phyloP scores from a whole-genome alignment of 108 stramenopile species.

The Cyclotella sp. region DNA sequence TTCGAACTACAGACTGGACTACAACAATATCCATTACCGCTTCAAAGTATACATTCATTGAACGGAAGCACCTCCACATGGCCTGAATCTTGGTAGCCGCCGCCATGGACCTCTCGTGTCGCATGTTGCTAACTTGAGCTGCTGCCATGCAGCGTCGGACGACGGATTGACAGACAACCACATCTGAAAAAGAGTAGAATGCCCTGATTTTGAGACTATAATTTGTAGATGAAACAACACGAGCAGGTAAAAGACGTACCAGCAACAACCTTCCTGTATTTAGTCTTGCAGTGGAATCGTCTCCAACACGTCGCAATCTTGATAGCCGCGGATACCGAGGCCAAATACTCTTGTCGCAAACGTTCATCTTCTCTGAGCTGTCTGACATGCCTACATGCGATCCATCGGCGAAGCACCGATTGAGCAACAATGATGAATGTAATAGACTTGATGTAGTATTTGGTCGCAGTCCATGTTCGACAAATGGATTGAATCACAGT shows the following conservation, averaged over 20 bases:
- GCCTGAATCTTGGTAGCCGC: constrained; percentile 2
- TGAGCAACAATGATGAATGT: background rate
- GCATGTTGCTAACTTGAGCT: background rate
- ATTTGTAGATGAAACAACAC: too few relatives aligned
- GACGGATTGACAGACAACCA: background rate
- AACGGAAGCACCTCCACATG: background rate
- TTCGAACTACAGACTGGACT: background rate
- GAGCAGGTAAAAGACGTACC: background rate
- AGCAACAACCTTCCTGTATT: background rate
- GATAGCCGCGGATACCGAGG: background rate
- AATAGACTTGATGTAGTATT: background rate
- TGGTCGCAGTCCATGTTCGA: background rate
- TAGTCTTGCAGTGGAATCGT: background rate
- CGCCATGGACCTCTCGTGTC: background rate
- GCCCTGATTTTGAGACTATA: background rate
- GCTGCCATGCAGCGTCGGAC: background rate
- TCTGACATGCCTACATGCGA: background rate
- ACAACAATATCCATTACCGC: background rate
- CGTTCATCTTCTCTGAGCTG: background rate
- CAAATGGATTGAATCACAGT: background rate
- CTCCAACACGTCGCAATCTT: constrained; percentile 4
- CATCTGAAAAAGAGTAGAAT: background rate
- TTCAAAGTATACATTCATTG: background rate
- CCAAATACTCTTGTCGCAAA: background rate
- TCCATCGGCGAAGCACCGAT: background rate